These are phyloP conservation scores for Lentinula detonsa DNA, from an alignment of 768 basidiomycete species.

Conservation along the genomic window DNA sequence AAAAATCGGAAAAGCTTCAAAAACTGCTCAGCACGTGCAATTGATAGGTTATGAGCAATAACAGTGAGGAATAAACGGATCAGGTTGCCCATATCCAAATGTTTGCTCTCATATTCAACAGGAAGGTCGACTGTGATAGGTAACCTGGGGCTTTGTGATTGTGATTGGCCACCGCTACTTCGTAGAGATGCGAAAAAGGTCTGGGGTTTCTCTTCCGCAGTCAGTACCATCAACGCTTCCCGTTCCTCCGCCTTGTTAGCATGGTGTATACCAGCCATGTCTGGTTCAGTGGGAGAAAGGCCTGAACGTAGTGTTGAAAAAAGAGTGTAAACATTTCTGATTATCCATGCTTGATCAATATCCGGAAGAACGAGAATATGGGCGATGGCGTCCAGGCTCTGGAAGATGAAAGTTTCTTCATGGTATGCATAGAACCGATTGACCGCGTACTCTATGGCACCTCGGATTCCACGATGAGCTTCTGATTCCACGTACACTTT, in stretches of 20 bases:
- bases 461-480: conserved; percentile 47
- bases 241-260: conserved; percentile 59
- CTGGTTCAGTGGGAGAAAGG: conserved; percentile 30
- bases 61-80: conserved; percentile 72
- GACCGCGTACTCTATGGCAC: conserved; percentile 65
- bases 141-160: conserved; percentile 27
- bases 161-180: conserved; percentile 17
- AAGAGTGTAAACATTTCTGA: conserved; percentile 49
- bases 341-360: conserved; percentile 45
- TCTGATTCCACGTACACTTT: conserved; percentile 66
- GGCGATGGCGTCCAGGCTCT: conserved; percentile 58
- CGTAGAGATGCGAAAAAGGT: conserved; percentile 54
- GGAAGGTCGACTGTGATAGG: conserved; percentile 42
- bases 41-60: conserved; percentile 68
- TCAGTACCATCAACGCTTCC: conserved; percentile 62
- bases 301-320: conserved; percentile 50
- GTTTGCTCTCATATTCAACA: conserved; percentile 53
- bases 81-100: conserved; percentile 57
- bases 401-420: conserved; percentile 68
- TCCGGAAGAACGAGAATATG: conserved; percentile 45
- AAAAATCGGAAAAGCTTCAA: conserved; percentile 54
- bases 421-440: conserved; percentile 73
- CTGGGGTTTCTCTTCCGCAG: conserved; percentile 71
- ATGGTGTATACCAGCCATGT: conserved; percentile 63
- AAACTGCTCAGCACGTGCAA: conserved; percentile 65